A percentile compares a stretch with the other conserved stretches of the same genome.
Evolutionary conservation across 331 rosid species (phyloP).

Genomic region (Acacia concinna): DNA sequence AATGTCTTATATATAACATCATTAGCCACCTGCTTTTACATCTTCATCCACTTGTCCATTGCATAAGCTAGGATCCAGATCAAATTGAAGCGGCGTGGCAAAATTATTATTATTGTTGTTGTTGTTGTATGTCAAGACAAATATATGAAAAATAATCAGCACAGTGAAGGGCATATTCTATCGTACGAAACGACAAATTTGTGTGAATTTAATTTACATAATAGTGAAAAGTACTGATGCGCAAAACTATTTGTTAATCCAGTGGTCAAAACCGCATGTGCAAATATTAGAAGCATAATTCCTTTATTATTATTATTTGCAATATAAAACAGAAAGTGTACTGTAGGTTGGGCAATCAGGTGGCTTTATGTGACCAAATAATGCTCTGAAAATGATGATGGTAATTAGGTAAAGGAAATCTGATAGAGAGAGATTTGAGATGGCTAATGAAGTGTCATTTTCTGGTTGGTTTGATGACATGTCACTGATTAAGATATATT

Average conservation of each 20-base stretch:
- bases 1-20: too few species aligned
- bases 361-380: neutral
- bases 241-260: neutral
- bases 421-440: neutral
- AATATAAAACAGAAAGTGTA: neutral
- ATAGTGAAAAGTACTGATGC: neutral
- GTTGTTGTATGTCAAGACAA: too few species aligned
- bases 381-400: neutral
- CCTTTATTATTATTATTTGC: neutral
- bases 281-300: neutral
- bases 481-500: neutral
- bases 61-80: neutral
- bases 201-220: neutral
- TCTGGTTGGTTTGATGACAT: neutral
- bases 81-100: neutral
- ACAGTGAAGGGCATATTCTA: slow-evolving; percentile 12
- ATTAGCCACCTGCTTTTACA: slow-evolving; percentile 10
- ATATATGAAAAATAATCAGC: neutral
- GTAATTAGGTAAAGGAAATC: neutral
- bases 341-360: neutral
- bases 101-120: too few species aligned
- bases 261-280: neutral
- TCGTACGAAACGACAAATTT: neutral
- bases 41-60: slow-evolving; percentile 6
- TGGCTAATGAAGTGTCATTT: neutral